Evolutionary conservation across 2,329 filamentous ascomycete genomes (phyloP), one percentile per base, ranked within the genome.

Genomic region (Epichloe typhina): DNA sequence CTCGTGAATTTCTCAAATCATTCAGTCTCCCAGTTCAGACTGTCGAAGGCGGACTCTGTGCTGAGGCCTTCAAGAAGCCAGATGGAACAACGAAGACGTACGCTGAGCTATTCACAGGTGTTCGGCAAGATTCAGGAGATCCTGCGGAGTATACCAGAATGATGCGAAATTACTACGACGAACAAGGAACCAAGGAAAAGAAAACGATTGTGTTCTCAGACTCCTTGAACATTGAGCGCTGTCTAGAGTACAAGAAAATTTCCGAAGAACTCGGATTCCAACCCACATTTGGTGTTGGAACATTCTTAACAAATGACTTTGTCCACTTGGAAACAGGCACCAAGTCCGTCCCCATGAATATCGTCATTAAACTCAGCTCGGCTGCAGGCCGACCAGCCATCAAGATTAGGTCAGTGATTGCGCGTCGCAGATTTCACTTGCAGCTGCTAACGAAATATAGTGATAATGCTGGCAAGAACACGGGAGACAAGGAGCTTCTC

Each of bases 201-300:
- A 97, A 97, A 74, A 82, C 79, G 0, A 84, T 98, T 53, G 91
- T 98, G 3, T 98, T 97, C 65, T 97, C 91, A 0, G 93, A 98
- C 67, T 94, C 90, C 5, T 72, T 98, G 52, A 87, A 97, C 63
- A 86, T 96, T 47, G 89, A 96, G 38, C 79, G 84, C 50, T 96
- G 91, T 63, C 73, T 97, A 47, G 81, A 94, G 65, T 98, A 97
- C 72, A 95, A 95, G 72, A 71, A 79, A 52, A 77, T 88, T 31
- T 84, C 90, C 0, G 88, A 96, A 57, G 77, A 81, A 39, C 79
- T 83, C 13, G 87, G 87, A 1, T 90, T 98, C 66, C 79, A 83
- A 53, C 85, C 91, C 12, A 86, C 85, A 0, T 98, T 98, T 69
- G 93, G 93, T 54, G 86, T 98, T 1, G 93, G 93, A 4, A 98